Evolutionary conservation across 2,329 filamentous ascomycete genomes (phyloP).

Genomic region (Berkeleyomyces rouxiae): DNA sequence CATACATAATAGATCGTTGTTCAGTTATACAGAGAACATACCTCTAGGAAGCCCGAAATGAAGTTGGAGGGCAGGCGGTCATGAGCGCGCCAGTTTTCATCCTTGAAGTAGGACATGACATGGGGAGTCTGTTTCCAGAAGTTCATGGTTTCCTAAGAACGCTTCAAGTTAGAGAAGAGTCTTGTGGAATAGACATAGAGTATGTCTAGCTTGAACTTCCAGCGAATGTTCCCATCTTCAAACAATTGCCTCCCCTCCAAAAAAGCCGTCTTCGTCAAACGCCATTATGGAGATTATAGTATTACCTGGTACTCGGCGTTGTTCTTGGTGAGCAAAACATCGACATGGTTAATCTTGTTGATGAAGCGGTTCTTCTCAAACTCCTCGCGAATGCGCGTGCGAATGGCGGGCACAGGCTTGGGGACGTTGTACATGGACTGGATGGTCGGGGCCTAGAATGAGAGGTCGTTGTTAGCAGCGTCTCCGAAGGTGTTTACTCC

Average conservation of each 20-base stretch:
- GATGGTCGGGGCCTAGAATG: conserved; percentile 70
- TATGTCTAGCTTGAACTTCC: too few relatives aligned
- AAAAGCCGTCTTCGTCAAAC: too few relatives aligned
- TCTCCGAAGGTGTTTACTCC: not conserved
- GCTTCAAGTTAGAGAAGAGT: not conserved
- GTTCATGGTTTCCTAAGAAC: conserved; percentile 78
- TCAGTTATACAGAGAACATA: conserved; percentile 26
- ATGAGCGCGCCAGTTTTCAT: conserved; percentile 62
- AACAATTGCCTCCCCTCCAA: too few relatives aligned
- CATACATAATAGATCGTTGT: not conserved
- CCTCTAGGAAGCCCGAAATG: conserved; percentile 90
- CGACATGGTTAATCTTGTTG: conserved; percentile 71
- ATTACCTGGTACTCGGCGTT: conserved; percentile 84
- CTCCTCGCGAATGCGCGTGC: conserved; percentile 88
- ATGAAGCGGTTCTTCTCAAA: conserved; percentile 94
- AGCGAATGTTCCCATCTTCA: too few relatives aligned
- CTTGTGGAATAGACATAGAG: not conserved
- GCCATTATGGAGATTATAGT: not conserved
- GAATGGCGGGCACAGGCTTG: conserved; percentile 70
- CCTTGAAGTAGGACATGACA: conserved; percentile 90
- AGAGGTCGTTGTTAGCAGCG: not conserved
- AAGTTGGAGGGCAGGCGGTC: conserved; percentile 72
- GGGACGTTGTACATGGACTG: conserved; percentile 94
- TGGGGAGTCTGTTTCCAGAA: conserved; percentile 97
- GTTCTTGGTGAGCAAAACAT: conserved; percentile 80